A percentile compares a stretch with the other conserved stretches of the same genome.
phyloP scores from a whole-genome alignment of 495 filamentous ascomycete genomes.

The Penicillium odoratum region DNA sequence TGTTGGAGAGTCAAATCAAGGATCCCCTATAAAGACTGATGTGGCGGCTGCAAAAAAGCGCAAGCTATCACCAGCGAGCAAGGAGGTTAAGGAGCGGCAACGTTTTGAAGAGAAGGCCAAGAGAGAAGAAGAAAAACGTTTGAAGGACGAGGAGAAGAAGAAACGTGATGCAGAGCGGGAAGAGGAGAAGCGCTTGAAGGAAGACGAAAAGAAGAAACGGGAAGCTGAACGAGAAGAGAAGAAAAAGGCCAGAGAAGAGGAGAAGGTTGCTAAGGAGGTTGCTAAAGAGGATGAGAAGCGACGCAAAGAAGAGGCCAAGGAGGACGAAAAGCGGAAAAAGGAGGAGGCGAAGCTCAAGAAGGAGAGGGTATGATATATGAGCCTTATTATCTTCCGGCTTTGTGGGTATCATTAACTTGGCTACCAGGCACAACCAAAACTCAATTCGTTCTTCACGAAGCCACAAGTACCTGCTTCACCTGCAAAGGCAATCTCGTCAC shows the following conservation, averaged over 20 bases:
- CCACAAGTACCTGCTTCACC: constrained; percentile 34
- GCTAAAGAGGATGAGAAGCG: constrained; percentile 56
- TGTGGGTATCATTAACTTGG: not conserved
- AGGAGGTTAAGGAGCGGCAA: constrained; percentile 47
- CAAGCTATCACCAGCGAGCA: constrained; percentile 54
- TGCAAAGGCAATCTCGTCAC: constrained; percentile 21
- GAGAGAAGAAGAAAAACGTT: constrained; percentile 52
- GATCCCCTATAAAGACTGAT: constrained; percentile 9
- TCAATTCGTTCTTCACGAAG: constrained; percentile 64
- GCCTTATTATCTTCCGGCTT: not conserved
- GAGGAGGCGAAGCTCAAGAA: constrained; percentile 69
- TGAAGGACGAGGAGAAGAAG: constrained; percentile 48
- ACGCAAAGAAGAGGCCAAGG: constrained; percentile 62
- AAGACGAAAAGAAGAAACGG: constrained; percentile 36
- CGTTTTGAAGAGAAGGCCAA: constrained; percentile 28
- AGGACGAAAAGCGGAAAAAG: constrained; percentile 58
- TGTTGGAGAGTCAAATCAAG: not conserved
- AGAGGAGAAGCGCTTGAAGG: constrained; percentile 46
- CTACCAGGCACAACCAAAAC: constrained; percentile 53
- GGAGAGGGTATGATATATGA: constrained; percentile 50
- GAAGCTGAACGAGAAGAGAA: constrained; percentile 44
- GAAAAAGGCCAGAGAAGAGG: constrained; percentile 63
- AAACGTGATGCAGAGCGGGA: constrained; percentile 44
- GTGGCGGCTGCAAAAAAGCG: constrained; percentile 44
- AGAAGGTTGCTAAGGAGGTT: constrained; percentile 39